Base-by-base conservation (phyloP, 768 basidiomycete genomes). In the Leucosporidium scottii region DNA sequence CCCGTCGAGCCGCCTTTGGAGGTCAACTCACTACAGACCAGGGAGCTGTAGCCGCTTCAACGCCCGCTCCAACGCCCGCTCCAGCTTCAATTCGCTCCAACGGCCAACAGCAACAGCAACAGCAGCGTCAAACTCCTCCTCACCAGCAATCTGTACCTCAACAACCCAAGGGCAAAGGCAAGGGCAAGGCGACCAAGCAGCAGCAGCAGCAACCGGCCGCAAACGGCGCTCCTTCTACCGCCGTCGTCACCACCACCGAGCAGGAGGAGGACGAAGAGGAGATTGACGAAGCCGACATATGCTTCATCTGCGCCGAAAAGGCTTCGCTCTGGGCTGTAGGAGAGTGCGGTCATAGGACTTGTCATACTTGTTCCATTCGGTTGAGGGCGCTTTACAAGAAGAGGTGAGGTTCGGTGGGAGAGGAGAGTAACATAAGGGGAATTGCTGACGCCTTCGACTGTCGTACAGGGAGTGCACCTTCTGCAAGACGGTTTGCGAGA, bases 291-390 rank as follows among this genome's bases (percentile, higher is more conserved):
- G 73, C 67, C 21, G 73, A 75, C 27, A 63, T 75, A 25, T 97
- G 94, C 79, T 94, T 86, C 84, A 97, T 97, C 78, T 96, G 94
- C 75, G 93, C 93, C 1, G 92, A 97, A 75, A 87, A 88, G 6
- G 86, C 94, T 78, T 92, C 89, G 76, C 94, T 91, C 76, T 92
- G 87, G 78, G 85, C 90, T 9, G 79, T 96, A 36, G 87, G 93
- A 23, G 84, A 87, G 63, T 99, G 94, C 79, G 91, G 91, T 77
- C 94, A 99, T 76, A 82, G 90, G 61, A 97, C 91, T 4, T 98
- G 94, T 81, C 93, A 96, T 79, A 87, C 93, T 67, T 99, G 94
- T 75, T 87, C 90, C 0, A 79, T 97, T 60, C 85, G 94, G 10
- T 79, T 98, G 34, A 80, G 94, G 49, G 91, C 91, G 5, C 80